These are phyloP conservation scores for Lunularia cruciata DNA, from an alignment of 225 moss, liverwort and hornwort genomes.

Conservation along the genomic window DNA sequence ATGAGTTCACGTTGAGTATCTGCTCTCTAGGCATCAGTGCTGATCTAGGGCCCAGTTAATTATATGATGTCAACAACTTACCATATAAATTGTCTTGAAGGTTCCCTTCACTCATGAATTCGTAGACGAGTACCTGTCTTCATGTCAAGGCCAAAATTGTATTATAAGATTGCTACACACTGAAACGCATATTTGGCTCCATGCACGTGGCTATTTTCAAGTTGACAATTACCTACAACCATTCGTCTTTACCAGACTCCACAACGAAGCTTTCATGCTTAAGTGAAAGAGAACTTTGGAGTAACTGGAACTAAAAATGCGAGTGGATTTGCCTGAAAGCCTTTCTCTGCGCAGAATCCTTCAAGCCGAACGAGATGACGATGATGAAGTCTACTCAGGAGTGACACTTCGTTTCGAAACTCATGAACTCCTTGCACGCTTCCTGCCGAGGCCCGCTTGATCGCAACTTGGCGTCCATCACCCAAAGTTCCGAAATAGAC, in stretches of 20 bases:
- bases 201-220: too few relatives aligned
- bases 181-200: too few relatives aligned
- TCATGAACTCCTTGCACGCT: conserved; percentile 32
- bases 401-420: conserved; percentile 61
- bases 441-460: conserved; percentile 52
- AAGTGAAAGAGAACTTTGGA: too few relatives aligned
- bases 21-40: too few relatives aligned
- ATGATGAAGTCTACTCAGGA: conserved; percentile 68
- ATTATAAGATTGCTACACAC: too few relatives aligned
- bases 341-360: conserved; percentile 62
- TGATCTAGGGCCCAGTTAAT: too few relatives aligned
- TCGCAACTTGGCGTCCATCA: conserved; percentile 49
- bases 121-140: conserved; percentile 64
- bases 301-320: too few relatives aligned
- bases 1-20: too few relatives aligned
- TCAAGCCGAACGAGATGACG: conserved; percentile 65
- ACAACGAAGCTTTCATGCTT: too few relatives aligned
- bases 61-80: conserved; percentile 33
- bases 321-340: conserved; percentile 40
- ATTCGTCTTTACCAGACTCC: neutral
- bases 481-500: conserved; percentile 56
- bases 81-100: conserved; percentile 53
- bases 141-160: too few relatives aligned
- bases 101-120: conserved; percentile 56
- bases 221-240: too few relatives aligned